These are phyloP conservation scores for Syncephalis plumigaleata DNA, from an alignment of 371 early-diverging fungal genomes.

Conservation along the genomic window DNA sequence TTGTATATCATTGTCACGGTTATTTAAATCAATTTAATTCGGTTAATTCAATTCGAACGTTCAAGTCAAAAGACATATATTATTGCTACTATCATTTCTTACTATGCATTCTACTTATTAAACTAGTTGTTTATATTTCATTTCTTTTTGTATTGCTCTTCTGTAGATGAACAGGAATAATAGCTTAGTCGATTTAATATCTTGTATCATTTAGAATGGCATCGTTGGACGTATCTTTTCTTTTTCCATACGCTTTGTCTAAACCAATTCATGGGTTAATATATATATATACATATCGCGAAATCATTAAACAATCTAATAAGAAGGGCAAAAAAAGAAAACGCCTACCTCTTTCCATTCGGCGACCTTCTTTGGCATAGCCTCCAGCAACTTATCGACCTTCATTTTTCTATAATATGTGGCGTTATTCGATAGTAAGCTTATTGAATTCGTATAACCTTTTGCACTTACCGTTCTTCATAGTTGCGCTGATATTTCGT, in stretches of 20 bases:
- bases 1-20: no score
- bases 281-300: neutral
- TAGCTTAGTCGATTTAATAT: no score
- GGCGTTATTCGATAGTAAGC: neutral
- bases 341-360: slow-evolving; percentile 22
- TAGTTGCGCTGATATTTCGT: slow-evolving; percentile 22
- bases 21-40: no score
- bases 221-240: neutral
- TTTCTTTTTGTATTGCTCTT: no score
- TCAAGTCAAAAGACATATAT: no score
- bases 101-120: no score
- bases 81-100: no score
- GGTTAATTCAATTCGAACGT: no score
- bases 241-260: slow-evolving; percentile 1
- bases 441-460: neutral
- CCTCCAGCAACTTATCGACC: slow-evolving; percentile 15
- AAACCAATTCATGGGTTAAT: neutral
- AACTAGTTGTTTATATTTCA: no score
- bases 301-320: no score
- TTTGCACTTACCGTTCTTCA: slow-evolving; percentile 11
- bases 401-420: slow-evolving; percentile 9
- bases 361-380: slow-evolving; percentile 22
- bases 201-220: slow-evolving; percentile 4
- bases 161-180: no score
- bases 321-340: no score